Percentiles rank a stretch among this genome's conserved stretches.
phyloP scores from a whole-genome alignment of 345 rosid genomes.

The Rubroshorea leprosula region DNA sequence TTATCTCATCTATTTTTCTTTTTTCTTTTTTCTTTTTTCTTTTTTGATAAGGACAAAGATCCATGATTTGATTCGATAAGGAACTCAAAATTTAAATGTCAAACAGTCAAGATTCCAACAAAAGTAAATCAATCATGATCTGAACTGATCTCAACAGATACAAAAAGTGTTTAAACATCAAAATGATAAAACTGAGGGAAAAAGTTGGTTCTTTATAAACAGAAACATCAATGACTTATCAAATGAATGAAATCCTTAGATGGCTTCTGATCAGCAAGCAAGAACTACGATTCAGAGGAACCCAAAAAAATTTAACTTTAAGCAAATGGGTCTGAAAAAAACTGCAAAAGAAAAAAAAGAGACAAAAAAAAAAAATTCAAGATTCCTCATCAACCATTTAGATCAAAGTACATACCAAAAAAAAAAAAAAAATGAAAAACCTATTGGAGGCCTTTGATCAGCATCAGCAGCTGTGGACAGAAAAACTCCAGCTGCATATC shows the following conservation, averaged over 20 bases:
- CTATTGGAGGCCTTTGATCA: slow-evolving; percentile 10
- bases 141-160: not conserved
- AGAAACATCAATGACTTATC: slow-evolving; percentile 15
- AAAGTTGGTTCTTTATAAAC: not conserved
- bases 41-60: not conserved
- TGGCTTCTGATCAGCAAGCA: slow-evolving; percentile 9
- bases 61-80: not conserved
- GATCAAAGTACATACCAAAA: slow-evolving; percentile 3
- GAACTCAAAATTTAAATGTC: not conserved
- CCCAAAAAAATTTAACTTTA: slow-evolving; percentile 11
- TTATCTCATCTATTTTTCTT: not conserved
- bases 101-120: too few species aligned
- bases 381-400: not conserved
- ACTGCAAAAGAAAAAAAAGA: slow-evolving; percentile 11
- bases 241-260: not conserved
- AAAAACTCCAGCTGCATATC: slow-evolving; percentile 39
- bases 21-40: slow-evolving; percentile 18
- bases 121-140: not conserved
- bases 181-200: not conserved
- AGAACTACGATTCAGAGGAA: slow-evolving; percentile 8
- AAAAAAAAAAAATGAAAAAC: not conserved
- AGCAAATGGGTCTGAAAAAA: slow-evolving; percentile 29
- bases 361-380: not conserved
- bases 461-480: slow-evolving; percentile 38
- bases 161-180: too few species aligned